Evolutionary conservation across 257 asterid genomes (phyloP), one percentile per base, ranked within the genome.

Genomic region (Rubia yunnanensis): DNA sequence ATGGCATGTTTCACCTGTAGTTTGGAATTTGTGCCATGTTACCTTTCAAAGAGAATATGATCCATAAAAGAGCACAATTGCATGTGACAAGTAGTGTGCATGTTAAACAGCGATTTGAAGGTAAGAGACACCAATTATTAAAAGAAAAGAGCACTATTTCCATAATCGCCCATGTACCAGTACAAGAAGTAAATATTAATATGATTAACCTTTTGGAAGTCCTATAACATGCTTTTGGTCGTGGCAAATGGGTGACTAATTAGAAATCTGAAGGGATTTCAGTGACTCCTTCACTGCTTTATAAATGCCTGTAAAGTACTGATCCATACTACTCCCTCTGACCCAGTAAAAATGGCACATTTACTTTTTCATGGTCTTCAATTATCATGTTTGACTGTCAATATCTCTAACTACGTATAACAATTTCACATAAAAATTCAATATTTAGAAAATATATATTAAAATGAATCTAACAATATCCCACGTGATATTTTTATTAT

Each of bases 1-100:
- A 86, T 80, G 60, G 95, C 92, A 69, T 83, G 89, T 77, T 86
- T 85, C 78, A 87, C 94, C 98, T 92, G 89, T 69, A 82, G 65
- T 66, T 64, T 56, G 54, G 9, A 76, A 63, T 66, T 52, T 64
- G 30, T 44, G 41, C 55, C 30, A 71, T 36, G 36, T 56, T 34
- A 60, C 6, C 53, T 49, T 20, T 65, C 11, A 48, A 18, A 67
- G 52, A 52, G 34, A n/a, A 13, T 22, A 54, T 1, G 26, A 50
- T 22, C n/a, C n/a, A 66, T 66, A 24, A 39, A 32, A 26, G 7
- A 31, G 20, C 27, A 34, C 0, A 34, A 34, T 10, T 22, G 28
- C 2, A n/a, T 27, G 39, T 50, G 52, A 66, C 23, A 41, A 30
- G 7, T 20, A 30, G n/a, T n/a, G n/a, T 22, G 44, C 13, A 57